Evolutionary conservation across 805 yeast genomes (phyloP), one percentile per base, ranked within the genome.

Genomic region (Kockiozyma suomiensis): DNA sequence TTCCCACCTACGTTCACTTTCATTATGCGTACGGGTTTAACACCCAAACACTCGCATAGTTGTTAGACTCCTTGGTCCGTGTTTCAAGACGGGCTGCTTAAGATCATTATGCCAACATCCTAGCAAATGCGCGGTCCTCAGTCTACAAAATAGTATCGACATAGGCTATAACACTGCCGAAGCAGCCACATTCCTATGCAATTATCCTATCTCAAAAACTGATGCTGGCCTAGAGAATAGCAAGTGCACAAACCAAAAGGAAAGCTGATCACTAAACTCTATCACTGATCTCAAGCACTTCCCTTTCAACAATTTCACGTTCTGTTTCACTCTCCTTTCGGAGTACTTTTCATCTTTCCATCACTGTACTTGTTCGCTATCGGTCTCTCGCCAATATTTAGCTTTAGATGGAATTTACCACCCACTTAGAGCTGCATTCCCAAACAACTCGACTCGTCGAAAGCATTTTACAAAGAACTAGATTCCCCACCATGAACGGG

Each of bases 381-480:
- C 78, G 77, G 78, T 75, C 77, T 74, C 78, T 74, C 76, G 77
- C 79, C 77, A 73, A 74, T 74, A 75, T 75, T 75, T 73, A 75
- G 78, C 78, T 72, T 75, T 74, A 74, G 76, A 73, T 74, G 78
- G 77, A 73, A 71, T 73, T 68, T 70, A 72, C 75, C 73, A 70
- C 74, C 73, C 73, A 65, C 69, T 68, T 75, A 73, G 75, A 68
- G 76, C 78, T 74, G 77, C 77, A 74, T 73, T 73, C 76, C 76
- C 76, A 73, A 70, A 72, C 73, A 70, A 72, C 73, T 72, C 73
- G 74, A 71, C 75, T 71, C 74, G 65, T 69, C 65, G 74, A 66
- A 67, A 65, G 67, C 62, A 65, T 72, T 70, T 71, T 72, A 73
- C 75, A 72, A 50, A 67, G 71, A 61, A 68, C 37, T 66, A 15